These are phyloP conservation scores for Cryptococcus hybrid DNA, from an alignment of 1,284 basidiomycete genomes.

Conservation along the genomic window DNA sequence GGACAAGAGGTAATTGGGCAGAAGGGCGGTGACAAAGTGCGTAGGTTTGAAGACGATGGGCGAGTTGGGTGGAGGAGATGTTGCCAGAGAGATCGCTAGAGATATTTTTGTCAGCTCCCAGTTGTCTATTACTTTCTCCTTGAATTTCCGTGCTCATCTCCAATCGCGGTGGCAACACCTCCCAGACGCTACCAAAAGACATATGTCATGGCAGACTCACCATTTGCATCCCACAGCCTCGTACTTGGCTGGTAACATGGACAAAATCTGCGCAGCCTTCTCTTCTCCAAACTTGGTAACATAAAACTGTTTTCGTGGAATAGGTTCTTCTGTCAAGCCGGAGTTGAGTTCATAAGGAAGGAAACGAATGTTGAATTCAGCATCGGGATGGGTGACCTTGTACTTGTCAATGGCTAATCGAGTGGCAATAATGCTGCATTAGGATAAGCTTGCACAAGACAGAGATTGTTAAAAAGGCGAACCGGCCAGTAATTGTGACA, in stretches of 20 bases:
- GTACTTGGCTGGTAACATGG: conserved; percentile 38
- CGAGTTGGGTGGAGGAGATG: conserved; percentile 44
- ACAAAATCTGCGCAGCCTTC: conserved; percentile 32
- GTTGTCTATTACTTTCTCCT: too few relatives aligned
- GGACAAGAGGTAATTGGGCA: conserved; percentile 37
- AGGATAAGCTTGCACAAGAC: not conserved
- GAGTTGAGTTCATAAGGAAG: conserved; percentile 48
- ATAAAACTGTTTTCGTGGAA: conserved; percentile 32
- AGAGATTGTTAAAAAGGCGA: conserved; percentile 1
- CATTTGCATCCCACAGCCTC: conserved; percentile 44
- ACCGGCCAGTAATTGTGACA: conserved; percentile 35
- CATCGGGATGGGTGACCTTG: conserved; percentile 16
- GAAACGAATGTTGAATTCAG: conserved; percentile 36
- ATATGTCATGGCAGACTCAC: conserved; percentile 23
- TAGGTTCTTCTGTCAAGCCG: conserved; percentile 28
- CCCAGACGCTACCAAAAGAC: not conserved
- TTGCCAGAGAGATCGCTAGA: conserved; percentile 38
- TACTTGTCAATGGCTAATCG: conserved; percentile 23
- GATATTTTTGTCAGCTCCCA: not conserved
- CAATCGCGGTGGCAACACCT: too few relatives aligned
- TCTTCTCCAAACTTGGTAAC: conserved; percentile 45
- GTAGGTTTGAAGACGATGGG: conserved; percentile 46
- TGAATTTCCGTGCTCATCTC: too few relatives aligned
- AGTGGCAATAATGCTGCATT: not conserved
- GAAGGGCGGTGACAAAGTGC: conserved; percentile 38